A percentile compares a stretch with the other conserved stretches of the same genome.
phyloP scores from a whole-genome alignment of 2,329 filamentous ascomycete species.

The Cryphonectria carpinicola region DNA sequence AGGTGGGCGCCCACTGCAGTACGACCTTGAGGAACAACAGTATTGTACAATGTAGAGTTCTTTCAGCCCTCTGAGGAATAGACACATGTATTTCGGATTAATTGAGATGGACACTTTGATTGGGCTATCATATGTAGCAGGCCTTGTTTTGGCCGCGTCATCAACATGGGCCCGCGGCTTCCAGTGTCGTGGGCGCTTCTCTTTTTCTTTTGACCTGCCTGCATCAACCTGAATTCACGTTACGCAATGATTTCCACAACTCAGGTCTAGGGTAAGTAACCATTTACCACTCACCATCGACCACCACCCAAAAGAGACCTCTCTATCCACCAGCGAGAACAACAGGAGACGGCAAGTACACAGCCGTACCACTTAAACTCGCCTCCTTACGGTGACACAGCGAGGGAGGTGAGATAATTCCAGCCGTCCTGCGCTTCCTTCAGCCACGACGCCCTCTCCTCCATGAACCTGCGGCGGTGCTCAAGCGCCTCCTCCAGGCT shows the following conservation, averaged over 20 bases:
- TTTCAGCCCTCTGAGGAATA: neutral
- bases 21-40: no score
- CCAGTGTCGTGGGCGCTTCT: neutral
- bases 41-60: no score
- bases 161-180: neutral
- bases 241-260: neutral
- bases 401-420: no score
- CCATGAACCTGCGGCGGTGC: conserved; percentile 30
- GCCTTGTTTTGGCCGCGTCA: neutral
- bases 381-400: no score
- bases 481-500: conserved; percentile 26
- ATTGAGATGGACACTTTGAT: neutral
- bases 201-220: neutral
- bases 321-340: neutral
- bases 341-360: neutral
- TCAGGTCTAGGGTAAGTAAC: neutral
- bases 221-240: neutral
- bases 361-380: no score
- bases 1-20: no score
- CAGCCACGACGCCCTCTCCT: conserved; percentile 14
- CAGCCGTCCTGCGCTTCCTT: neutral
- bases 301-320: neutral
- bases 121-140: neutral
- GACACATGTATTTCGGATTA: neutral
- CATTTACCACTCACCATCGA: neutral